Percentiles rank a stretch among this genome's conserved stretches.
These are phyloP conservation scores for Isoetes taiwanensis DNA, from an alignment of 75 land plant genomes.

Conservation along the genomic window DNA sequence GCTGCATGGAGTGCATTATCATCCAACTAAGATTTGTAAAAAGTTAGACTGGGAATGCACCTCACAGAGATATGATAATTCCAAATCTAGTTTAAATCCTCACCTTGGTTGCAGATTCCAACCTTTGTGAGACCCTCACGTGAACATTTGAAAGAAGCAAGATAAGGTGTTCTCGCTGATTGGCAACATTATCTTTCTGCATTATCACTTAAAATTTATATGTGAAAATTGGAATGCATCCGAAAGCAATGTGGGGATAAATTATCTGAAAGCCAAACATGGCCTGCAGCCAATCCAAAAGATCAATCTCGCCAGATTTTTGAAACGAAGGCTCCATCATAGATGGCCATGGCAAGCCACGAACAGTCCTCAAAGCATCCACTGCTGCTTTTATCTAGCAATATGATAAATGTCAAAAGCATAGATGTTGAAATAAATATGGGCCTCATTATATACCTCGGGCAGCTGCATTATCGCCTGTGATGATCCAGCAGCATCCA, in stretches of 20 bases:
- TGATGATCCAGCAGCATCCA: constrained; percentile 89
- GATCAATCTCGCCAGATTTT: constrained; percentile 61
- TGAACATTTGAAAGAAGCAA: constrained; percentile 80
- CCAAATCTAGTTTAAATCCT: too few relatives aligned
- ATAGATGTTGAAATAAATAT: too few relatives aligned
- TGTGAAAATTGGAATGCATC: too few relatives aligned
- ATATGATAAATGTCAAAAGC: too few relatives aligned
- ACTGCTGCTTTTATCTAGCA: constrained; percentile 89
- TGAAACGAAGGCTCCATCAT: constrained; percentile 39
- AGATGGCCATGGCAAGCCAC: constrained; percentile 58
- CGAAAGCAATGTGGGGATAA: too few relatives aligned
- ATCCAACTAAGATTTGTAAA: too few relatives aligned
- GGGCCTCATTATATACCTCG: constrained; percentile 41
- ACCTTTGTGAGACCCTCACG: constrained; percentile 58
- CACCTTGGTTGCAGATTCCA: constrained; percentile 65
- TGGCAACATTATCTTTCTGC: constrained; percentile 89
- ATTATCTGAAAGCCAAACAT: constrained; percentile 95
- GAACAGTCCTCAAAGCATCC: constrained; percentile 56
- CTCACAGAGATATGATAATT: too few relatives aligned
- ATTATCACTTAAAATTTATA: too few relatives aligned
- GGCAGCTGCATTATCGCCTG: constrained; percentile 74
- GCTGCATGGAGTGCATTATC: too few relatives aligned
- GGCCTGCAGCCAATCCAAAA: constrained; percentile 93
- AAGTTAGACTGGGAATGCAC: too few relatives aligned
- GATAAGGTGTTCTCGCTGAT: constrained; percentile 90